Evolutionary conservation across 768 basidiomycete genomes (phyloP).

Genomic region (Boletus coccyginus): DNA sequence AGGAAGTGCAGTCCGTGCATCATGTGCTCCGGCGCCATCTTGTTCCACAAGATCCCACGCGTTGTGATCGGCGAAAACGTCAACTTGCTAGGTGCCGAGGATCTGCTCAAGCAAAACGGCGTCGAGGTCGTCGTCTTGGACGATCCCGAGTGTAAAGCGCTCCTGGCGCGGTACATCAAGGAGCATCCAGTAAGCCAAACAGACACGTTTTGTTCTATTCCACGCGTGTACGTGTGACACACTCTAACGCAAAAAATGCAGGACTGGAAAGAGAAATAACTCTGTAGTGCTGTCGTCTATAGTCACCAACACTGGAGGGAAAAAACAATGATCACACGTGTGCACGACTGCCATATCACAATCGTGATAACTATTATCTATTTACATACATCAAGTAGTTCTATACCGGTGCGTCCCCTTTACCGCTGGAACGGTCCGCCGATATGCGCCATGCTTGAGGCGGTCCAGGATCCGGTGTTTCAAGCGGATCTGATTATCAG

Average conservation of each 20-base stretch:
- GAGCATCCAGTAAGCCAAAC: constrained; percentile 44
- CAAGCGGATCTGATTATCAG: too few relatives aligned
- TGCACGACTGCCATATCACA: background rate
- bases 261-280: constrained; percentile 52
- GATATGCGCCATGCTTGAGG: too few relatives aligned
- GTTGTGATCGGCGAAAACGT: constrained; percentile 65
- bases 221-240: background rate
- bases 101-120: constrained; percentile 48
- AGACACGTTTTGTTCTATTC: constrained; percentile 2
- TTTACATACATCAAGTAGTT: too few relatives aligned
- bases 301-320: background rate
- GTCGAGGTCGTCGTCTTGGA: constrained; percentile 53
- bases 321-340: background rate
- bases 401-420: too few relatives aligned
- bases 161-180: constrained; percentile 57
- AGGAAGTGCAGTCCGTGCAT: constrained; percentile 44
- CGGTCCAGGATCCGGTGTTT: too few relatives aligned
- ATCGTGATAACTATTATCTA: too few relatives aligned
- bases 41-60: constrained; percentile 62
- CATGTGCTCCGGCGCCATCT: constrained; percentile 63
- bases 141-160: constrained; percentile 46
- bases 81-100: constrained; percentile 54
- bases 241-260: constrained; percentile 20
- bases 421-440: too few relatives aligned
- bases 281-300: constrained; percentile 5